Base-by-base conservation (phyloP, 129 eudicot genomes). In the Pseudognaphalium luteoalbum region DNA sequence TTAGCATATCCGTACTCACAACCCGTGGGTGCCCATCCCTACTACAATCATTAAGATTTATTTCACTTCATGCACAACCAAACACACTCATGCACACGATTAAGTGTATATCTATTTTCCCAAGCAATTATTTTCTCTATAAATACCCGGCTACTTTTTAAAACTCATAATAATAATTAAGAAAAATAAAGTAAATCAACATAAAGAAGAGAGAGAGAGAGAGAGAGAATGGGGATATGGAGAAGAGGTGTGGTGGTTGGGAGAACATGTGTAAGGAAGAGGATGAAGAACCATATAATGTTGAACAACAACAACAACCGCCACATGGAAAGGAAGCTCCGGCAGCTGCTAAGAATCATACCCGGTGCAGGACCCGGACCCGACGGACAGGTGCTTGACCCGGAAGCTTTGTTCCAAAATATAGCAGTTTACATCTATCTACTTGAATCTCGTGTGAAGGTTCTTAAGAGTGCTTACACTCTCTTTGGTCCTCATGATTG, bases 371-470 rank as follows among this genome's bases (percentile, higher is more conserved):
- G 76, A 68, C n/a, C 54, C 1, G 68, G 19, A 28, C 47, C 77
- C 29, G 69, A 51, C 12, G 74, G n/a, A 34, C 15, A 21, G 20
- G 69, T 8, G 63, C 73, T 58, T 41, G 82, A 82, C 56, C 34
- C 56, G 8, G 76, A 77, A 8, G 73, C 34, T 51, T 72, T 82
- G 76, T 82, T 72, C 15, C 82, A 82, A 41, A 77, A 30, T 19
- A 72, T 74, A 72, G 79, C 82, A 21, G 6, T 70, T 47, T 72
- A 77, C 30, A 77, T 82, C 63, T 77, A 30, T 66, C 79, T 39
- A 47, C 85, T 82, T 56, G 71, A 82, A 25, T 66, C 70, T 52
- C 85, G 81, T 51, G 71, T 77, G 37, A 71, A 77, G 72, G 39
- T 72, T 77, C 82, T 82, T 56, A 78, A 71, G 70, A 66, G 41